Base-by-base conservation (phyloP, 2,329 filamentous ascomycete genomes). In the Trichophyton rubrum region DNA sequence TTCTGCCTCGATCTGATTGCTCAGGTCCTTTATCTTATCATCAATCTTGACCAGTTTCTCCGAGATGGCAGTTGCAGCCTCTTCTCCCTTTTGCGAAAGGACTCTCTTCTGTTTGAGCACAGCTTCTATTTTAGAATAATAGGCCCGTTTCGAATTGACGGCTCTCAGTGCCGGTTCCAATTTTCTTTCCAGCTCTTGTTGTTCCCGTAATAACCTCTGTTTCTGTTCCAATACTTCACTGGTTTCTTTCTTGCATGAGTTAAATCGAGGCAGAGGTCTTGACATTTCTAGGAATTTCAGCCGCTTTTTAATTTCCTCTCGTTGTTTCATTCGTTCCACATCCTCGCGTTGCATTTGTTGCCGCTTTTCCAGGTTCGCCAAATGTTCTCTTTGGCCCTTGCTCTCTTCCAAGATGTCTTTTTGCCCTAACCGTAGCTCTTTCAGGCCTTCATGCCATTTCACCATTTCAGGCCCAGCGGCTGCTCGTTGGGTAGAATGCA, bases 401-500 rank as follows among this genome's bases (percentile, higher is more conserved):
- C 84, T 79, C 59, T 82, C 78, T 17, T 78, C 73, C 65, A 86
- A 79, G 1, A 86, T 67, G 22, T 79, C 77, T 67, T 88, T 90
- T 68, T 93, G 85, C 35, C 85, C 79, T 58, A 78, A 82, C 62
- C 90, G 84, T 47, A 92, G 74, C 1, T 77, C 77, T 69, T 88
- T 93, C 17, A 99, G 80, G 62, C 85, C 73, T 2, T 85, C 79
- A 70, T 97, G 91, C 84, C 85, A 89, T 22, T 83, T 74, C 3
- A 89, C 80, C 83, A 97, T 91, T 63, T 95, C 78, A 53, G 86
- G 80, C 0, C 89, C 85, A 0, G 91, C 93, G 5, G 90, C 91
- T 38, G 93, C 93, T 68, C 90, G 85, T 64, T 96, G 85, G 0
- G 93, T 99, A 67, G 93, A 89, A 62, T 85, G 81, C 0, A 99